These are phyloP conservation scores for Hymenoscyphus fraxineus DNA, from an alignment of 2,329 filamentous ascomycete genomes.

Conservation along the genomic window DNA sequence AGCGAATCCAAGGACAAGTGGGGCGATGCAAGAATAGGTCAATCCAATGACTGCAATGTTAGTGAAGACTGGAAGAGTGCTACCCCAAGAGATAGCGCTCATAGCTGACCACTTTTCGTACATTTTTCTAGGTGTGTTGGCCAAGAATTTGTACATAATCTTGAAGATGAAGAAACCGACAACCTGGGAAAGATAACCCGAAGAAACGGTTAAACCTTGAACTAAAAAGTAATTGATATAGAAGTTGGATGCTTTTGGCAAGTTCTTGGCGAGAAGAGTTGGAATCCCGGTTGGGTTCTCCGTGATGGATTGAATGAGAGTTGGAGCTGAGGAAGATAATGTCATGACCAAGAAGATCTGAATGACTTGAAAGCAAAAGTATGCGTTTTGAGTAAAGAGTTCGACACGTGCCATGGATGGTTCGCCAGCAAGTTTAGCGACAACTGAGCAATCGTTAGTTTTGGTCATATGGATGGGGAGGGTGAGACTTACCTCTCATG, in stretches of 20 bases:
- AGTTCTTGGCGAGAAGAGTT: conserved; percentile 62
- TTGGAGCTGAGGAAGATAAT: conserved; percentile 73
- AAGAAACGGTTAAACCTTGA: conserved; percentile 78
- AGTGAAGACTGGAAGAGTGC: conserved; percentile 74
- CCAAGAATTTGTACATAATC: conserved; percentile 69
- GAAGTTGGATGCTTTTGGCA: conserved; percentile 87
- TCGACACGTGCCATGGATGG: conserved; percentile 78
- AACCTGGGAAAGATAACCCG: conserved; percentile 70
- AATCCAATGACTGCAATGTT: conserved; percentile 79
- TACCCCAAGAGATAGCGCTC: conserved; percentile 71
- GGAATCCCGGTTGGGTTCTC: conserved; percentile 59
- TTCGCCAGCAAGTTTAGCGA: conserved; percentile 76
- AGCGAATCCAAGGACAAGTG: conserved; percentile 78
- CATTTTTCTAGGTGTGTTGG: conserved; percentile 74
- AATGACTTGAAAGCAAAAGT: conserved; percentile 86
- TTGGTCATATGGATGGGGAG: not conserved
- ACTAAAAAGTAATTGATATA: conserved; percentile 95
- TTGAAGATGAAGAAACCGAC: conserved; percentile 70
- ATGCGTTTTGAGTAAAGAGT: conserved; percentile 83
- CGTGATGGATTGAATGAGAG: conserved; percentile 60
- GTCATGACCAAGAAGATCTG: conserved; percentile 91
- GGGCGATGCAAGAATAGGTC: conserved; percentile 82
- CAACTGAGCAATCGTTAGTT: conserved; percentile 45
- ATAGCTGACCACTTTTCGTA: conserved; percentile 65
- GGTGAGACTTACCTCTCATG: conserved; percentile 59